These are phyloP conservation scores for Penicillium chermesinum DNA, from an alignment of 495 filamentous ascomycete genomes.

Conservation along the genomic window DNA sequence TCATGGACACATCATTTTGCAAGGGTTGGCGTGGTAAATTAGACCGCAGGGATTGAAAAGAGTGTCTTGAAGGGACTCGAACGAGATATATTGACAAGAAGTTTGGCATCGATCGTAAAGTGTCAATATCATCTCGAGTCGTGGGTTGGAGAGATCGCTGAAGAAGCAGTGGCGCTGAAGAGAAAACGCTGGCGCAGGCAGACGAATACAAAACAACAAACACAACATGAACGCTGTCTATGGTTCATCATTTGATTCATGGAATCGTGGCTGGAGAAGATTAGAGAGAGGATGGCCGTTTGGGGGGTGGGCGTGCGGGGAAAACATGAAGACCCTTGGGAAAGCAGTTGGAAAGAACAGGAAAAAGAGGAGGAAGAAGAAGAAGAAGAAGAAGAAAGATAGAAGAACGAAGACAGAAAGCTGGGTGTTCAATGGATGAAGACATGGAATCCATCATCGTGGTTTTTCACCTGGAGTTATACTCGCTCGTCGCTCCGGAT, in stretches of 20 bases:
- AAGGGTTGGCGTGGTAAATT: not conserved
- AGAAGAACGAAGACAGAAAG: not conserved
- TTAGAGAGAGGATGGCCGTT: not conserved
- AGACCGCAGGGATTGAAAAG: not conserved
- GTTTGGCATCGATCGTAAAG: not conserved
- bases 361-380: not conserved
- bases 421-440: not conserved
- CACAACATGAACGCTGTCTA: conserved; percentile 22
- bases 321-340: not conserved
- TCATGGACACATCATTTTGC: conserved; percentile 14
- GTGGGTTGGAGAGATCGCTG: conserved; percentile 1
- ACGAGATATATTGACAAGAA: not conserved
- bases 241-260: conserved; percentile 25
- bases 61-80: not conserved
- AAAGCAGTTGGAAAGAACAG: not conserved
- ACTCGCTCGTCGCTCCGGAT: conserved; percentile 10
- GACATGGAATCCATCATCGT: conserved; percentile 4
- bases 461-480: conserved; percentile 20
- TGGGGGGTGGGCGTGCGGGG: not conserved
- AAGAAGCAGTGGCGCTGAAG: conserved; percentile 1
- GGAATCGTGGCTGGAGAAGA: conserved; percentile 11
- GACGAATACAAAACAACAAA: conserved; percentile 16
- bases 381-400: not conserved
- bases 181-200: conserved; percentile 3
- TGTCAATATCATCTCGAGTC: not conserved